phyloP scores from a whole-genome alignment of 768 basidiomycete genomes.

The Trichaptum fuscoviolaceum region DNA sequence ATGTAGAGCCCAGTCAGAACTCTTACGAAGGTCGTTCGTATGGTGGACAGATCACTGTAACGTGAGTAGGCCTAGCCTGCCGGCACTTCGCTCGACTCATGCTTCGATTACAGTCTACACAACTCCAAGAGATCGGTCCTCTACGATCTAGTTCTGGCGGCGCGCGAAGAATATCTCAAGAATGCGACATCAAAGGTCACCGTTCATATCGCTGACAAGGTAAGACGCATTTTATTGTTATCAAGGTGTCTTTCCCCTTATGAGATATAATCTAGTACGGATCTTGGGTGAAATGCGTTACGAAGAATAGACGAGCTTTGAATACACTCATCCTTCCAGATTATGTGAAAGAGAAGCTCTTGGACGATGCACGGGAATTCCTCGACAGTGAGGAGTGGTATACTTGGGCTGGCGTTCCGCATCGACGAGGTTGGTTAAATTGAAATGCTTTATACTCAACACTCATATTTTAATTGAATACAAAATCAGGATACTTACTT shows the following conservation, averaged over 20 bases:
- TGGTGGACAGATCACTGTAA: slow-evolving; percentile 21
- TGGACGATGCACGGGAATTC: slow-evolving; percentile 50
- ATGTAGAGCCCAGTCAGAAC: neutral
- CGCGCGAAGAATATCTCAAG: slow-evolving; percentile 35
- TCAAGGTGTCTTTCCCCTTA: slow-evolving; percentile 20
- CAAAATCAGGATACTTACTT: neutral
- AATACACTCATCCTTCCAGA: slow-evolving; percentile 48
- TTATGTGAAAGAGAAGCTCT: slow-evolving; percentile 40
- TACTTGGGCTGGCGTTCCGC: slow-evolving; percentile 48
- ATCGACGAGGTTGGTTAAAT: slow-evolving; percentile 42
- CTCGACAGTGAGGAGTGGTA: slow-evolving; percentile 55
- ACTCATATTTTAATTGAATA: neutral
- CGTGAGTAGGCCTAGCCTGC: slow-evolving; percentile 25
- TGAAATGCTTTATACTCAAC: neutral
- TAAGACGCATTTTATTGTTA: slow-evolving; percentile 32
- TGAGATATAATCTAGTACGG: slow-evolving; percentile 5
- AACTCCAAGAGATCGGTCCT: slow-evolving; percentile 37
- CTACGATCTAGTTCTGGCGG: slow-evolving; percentile 37
- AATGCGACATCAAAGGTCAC: slow-evolving; percentile 37
- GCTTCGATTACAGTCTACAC: slow-evolving; percentile 30
- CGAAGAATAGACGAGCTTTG: slow-evolving; percentile 45
- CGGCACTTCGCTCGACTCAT: neutral
- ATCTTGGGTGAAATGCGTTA: slow-evolving; percentile 32
- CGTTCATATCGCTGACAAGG: slow-evolving; percentile 31
- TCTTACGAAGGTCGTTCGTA: neutral